Evolutionary conservation across 768 basidiomycete genomes (phyloP), one percentile per base, ranked within the genome.

Genomic region (Kwoniella botswanensis): DNA sequence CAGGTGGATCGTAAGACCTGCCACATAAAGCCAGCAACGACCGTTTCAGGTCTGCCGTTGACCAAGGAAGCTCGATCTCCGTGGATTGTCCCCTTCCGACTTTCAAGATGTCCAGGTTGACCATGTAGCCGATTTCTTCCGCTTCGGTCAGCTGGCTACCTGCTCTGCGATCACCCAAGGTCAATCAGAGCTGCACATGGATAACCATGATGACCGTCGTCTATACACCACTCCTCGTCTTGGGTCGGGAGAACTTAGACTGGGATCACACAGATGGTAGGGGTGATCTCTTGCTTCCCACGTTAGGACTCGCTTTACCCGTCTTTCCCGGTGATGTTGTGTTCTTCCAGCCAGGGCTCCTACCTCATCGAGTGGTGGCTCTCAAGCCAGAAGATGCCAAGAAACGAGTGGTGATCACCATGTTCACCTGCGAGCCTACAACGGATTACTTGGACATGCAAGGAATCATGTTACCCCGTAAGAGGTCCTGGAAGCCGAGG

Each of bases 311-410:
- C 1, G 24, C 60, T 18, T 22, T 68, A 9, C 67, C 67, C 9
- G 35, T 68, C 15, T 53, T 63, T 26, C 59, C 60, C 4, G 67
- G 67, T 26, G 67, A 68, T 68, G 60, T 68, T n/a, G 22, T 68
- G 21, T 46, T 68, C 46, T 68, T 68, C 67, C n/a, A 52, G 35
- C 63, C 67, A 22, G 41, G 41, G 11, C 12, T 62, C n/a, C 41
- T 68, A 1, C 68, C 68, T n/a, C 68, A 70, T 57, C 54, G 7
- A 1, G 68, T 64, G 10, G 57, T n/a, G 42, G 44, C 41, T 15
- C 61, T 63, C 44, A 50, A 63, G 7, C 42, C 41, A 5, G 41
- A 43, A 42, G 63, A 65, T 56, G 53, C 26, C 13, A 52, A 55
- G 53, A 52, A 65, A 24, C 63, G 63, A n/a, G 44, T 55, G 41